Evolutionary conservation across 345 rosid genomes (phyloP).

Genomic region (Acer saccharum): DNA sequence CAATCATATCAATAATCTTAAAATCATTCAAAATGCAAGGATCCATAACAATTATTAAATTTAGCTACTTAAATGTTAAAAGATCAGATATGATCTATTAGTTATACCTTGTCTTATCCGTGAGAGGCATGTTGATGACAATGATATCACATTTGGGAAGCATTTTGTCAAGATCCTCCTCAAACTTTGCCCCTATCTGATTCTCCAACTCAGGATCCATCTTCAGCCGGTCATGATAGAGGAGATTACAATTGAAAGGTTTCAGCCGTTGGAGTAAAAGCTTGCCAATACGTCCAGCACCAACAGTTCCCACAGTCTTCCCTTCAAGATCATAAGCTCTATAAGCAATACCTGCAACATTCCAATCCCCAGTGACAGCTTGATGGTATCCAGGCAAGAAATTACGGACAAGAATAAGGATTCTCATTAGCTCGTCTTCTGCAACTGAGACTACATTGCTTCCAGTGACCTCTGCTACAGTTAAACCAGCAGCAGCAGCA

Average conservation of each 20-base stretch:
- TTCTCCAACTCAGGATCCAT: slow-evolving; percentile 77
- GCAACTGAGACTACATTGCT: slow-evolving; percentile 95
- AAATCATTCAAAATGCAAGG: neutral
- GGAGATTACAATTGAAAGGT: slow-evolving; percentile 87
- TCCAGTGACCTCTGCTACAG: slow-evolving; percentile 94
- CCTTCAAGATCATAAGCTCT: slow-evolving; percentile 97
- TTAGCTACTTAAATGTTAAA: neutral
- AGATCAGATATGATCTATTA: neutral
- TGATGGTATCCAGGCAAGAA: slow-evolving; percentile 90
- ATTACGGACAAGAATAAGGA: slow-evolving; percentile 83
- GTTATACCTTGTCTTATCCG: slow-evolving; percentile 75
- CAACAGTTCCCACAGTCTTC: slow-evolving; percentile 91
- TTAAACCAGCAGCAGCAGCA: slow-evolving; percentile 85
- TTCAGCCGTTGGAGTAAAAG: slow-evolving; percentile 88
- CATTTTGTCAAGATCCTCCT: slow-evolving; percentile 78
- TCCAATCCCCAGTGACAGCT: slow-evolving; percentile 86
- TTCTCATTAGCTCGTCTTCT: slow-evolving; percentile 95
- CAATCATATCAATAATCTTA: neutral
- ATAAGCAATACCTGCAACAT: slow-evolving; percentile 80
- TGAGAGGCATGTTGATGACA: slow-evolving; percentile 86
- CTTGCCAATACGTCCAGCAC: slow-evolving; percentile 85
- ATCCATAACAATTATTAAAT: neutral
- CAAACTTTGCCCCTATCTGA: slow-evolving; percentile 68
- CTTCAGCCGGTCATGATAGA: slow-evolving; percentile 80
- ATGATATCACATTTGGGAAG: slow-evolving; percentile 86